A percentile compares a stretch with the other conserved stretches of the same genome.
Conservation (phyloP, 768 basidiomycete species). For the Cyathus striatus region DNA sequence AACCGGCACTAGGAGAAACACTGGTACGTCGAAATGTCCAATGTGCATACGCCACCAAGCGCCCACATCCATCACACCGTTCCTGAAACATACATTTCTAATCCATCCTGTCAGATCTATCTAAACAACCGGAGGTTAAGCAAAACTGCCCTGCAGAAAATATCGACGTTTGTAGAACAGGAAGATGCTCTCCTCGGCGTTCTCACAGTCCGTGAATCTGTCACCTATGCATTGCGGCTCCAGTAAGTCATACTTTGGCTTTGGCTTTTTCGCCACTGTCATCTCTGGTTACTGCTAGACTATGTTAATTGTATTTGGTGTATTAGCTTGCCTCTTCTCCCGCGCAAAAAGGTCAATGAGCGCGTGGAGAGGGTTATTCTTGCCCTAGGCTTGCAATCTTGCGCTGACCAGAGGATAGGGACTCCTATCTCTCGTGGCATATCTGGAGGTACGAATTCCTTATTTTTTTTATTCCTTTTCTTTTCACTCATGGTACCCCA, state of each 20-base stretch:
- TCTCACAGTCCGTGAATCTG: conserved; percentile 51
- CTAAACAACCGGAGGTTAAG: conserved; percentile 25
- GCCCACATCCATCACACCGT: no score
- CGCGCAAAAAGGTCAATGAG: conserved; percentile 25
- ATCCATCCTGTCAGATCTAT: conserved; percentile 23
- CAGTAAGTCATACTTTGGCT: conserved; percentile 24
- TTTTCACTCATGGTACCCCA: conserved; percentile 3
- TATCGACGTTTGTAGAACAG: conserved; percentile 53
- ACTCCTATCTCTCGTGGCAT: conserved; percentile 56
- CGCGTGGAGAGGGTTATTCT: conserved; percentile 40
- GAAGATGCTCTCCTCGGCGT: conserved; percentile 56
- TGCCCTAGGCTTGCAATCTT: conserved; percentile 41
- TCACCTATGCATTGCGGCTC: conserved; percentile 45
- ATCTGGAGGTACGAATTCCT: conserved; percentile 38
- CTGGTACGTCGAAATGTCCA: no score
- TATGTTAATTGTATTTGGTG: neutral
- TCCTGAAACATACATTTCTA: no score
- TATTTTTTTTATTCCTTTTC: neutral
- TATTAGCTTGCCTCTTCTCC: conserved; percentile 29
- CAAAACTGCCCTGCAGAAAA: conserved; percentile 26
- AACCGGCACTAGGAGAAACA: conserved; percentile 20
- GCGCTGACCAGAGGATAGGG: conserved; percentile 48
- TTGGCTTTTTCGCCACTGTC: no score
- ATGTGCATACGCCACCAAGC: no score
- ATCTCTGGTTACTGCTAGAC: neutral